Conservation (phyloP, 2,329 filamentous ascomycete species). For the Trichothecium roseum region DNA sequence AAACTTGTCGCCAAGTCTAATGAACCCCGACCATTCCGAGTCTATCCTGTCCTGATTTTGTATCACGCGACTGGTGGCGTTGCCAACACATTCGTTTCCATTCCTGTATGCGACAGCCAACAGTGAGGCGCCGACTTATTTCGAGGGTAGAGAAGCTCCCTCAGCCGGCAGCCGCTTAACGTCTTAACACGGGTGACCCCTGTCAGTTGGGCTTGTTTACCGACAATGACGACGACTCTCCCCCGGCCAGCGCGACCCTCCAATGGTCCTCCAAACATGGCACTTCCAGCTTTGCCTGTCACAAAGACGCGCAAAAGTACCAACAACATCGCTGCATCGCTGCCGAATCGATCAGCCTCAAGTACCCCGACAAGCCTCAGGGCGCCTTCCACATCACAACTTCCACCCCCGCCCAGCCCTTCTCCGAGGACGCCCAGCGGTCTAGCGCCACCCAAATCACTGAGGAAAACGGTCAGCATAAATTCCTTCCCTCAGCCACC, state of each 20-base stretch:
- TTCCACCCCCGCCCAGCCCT: slow-evolving; percentile 43
- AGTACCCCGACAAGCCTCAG: slow-evolving; percentile 46
- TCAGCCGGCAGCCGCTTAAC: too few species aligned
- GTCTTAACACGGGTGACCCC: background rate
- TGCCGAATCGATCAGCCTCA: slow-evolving; percentile 27
- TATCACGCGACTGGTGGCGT: too few species aligned
- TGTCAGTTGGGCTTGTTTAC: background rate
- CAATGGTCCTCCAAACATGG: slow-evolving; percentile 59
- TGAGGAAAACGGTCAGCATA: slow-evolving; percentile 86
- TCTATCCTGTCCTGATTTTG: too few species aligned
- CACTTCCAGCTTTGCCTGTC: slow-evolving; percentile 64
- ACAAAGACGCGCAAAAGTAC: slow-evolving; percentile 62
- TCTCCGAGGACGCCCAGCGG: slow-evolving; percentile 44
- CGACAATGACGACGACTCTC: slow-evolving; percentile 37
- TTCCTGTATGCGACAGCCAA: too few species aligned
- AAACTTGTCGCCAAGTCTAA: too few species aligned
- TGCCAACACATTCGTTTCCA: too few species aligned
- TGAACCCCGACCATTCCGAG: too few species aligned
- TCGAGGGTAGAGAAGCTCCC: too few species aligned
- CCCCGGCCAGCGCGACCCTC: slow-evolving; percentile 58
- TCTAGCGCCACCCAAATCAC: slow-evolving; percentile 40
- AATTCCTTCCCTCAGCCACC: slow-evolving; percentile 90
- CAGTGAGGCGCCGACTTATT: too few species aligned
- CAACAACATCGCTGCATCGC: slow-evolving; percentile 30
- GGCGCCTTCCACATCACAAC: slow-evolving; percentile 43